Conservation (phyloP, 306 rosid species). For the Sophora flavescens region DNA sequence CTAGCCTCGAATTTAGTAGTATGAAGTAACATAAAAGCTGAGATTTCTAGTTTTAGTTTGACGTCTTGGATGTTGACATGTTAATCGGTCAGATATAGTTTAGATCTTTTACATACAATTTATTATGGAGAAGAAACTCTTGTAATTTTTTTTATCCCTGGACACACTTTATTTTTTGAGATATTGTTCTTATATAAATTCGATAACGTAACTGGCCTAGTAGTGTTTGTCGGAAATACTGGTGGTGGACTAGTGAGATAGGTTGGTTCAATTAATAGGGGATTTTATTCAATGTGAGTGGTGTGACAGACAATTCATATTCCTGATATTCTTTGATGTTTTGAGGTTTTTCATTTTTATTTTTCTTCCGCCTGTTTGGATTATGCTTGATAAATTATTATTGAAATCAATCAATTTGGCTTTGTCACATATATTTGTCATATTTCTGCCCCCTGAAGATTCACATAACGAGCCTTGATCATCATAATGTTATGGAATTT, state of each 20-base stretch:
- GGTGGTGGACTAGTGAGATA: constrained; percentile 10
- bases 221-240: neutral
- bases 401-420: neutral
- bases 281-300: constrained; percentile 1
- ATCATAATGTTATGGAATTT: neutral
- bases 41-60: neutral
- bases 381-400: constrained; percentile 13
- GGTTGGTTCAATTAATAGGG: neutral
- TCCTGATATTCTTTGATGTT: neutral
- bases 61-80: neutral
- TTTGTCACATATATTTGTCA: neutral
- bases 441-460: neutral
- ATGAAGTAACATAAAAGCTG: neutral
- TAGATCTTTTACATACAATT: neutral
- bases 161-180: neutral
- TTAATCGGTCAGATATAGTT: neutral
- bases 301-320: neutral
- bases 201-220: neutral
- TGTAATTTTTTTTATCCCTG: neutral
- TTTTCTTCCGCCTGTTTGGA: neutral
- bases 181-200: neutral
- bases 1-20: neutral
- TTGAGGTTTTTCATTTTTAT: neutral
- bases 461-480: neutral
- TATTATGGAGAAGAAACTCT: neutral